phyloP scores from a whole-genome alignment of 768 basidiomycete genomes.

The Tubosaeta brunneosetosa region DNA sequence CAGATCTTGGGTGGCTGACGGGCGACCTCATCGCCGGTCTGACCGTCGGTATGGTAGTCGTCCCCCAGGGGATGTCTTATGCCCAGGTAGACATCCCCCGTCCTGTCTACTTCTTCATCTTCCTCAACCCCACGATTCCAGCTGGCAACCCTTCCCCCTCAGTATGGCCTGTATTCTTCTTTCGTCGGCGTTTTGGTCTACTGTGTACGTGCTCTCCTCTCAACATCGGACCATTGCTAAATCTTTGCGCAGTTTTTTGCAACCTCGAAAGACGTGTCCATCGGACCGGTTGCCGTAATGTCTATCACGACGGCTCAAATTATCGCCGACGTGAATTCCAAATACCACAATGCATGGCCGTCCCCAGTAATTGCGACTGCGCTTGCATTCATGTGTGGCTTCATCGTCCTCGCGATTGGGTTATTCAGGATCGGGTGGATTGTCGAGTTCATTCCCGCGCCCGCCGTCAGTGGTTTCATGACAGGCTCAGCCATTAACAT shows the following conservation, averaged over 20 bases:
- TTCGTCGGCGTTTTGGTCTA: constrained; percentile 86
- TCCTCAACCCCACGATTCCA: constrained; percentile 23
- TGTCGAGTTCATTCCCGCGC: constrained; percentile 88
- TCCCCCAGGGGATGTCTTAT: constrained; percentile 93
- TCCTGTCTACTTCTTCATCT: not conserved
- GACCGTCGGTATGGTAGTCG: constrained; percentile 92
- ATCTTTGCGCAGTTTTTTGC: constrained; percentile 69
- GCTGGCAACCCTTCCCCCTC: constrained; percentile 78
- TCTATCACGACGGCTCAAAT: constrained; percentile 82
- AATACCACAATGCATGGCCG: constrained; percentile 54
- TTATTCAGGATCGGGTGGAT: constrained; percentile 89
- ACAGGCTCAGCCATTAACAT: constrained; percentile 97
- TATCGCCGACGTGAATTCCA: constrained; percentile 57
- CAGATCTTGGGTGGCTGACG: constrained; percentile 73
- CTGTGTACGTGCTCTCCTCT: constrained; percentile 50
- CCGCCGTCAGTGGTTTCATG: constrained; percentile 90
- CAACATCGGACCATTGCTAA: not conserved
- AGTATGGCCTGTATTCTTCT: constrained; percentile 93
- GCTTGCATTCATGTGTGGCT: constrained; percentile 82
- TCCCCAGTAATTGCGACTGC: constrained; percentile 77
- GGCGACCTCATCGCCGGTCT: constrained; percentile 89
- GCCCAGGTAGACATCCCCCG: constrained; percentile 47
- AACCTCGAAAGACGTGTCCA: constrained; percentile 98
- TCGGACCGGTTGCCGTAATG: constrained; percentile 99
- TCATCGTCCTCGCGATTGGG: constrained; percentile 88